Conservation (phyloP, 1,284 basidiomycete species). For the Athelia psychrophila region DNA sequence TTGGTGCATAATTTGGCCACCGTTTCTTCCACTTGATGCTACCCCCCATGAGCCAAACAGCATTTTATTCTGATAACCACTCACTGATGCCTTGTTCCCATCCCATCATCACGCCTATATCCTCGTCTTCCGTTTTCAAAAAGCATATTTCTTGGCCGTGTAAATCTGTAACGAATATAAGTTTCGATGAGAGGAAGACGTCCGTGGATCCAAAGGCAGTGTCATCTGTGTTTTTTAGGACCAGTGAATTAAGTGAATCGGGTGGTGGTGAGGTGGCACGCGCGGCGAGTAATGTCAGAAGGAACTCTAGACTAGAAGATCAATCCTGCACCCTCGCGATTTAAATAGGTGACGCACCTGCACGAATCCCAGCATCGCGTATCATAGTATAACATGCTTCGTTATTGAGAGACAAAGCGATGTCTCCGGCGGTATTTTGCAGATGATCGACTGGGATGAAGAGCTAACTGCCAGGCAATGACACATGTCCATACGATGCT, state of each 20-base stretch:
- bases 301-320: constrained; percentile 48
- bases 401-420: constrained; percentile 85
- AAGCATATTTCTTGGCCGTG: constrained; percentile 82
- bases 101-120: constrained; percentile 94
- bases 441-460: constrained; percentile 62
- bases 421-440: constrained; percentile 83
- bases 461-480: neutral
- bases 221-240: constrained; percentile 53
- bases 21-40: constrained; percentile 61
- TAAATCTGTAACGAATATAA: constrained; percentile 72
- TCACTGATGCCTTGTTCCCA: constrained; percentile 85
- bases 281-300: constrained; percentile 59
- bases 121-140: constrained; percentile 66
- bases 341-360: constrained; percentile 46
- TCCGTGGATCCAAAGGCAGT: constrained; percentile 76
- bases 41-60: constrained; percentile 13
- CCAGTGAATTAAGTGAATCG: constrained; percentile 41
- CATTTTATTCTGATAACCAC: constrained; percentile 13
- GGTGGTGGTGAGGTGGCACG: constrained; percentile 24
- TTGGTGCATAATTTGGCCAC: constrained; percentile 56
- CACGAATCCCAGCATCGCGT: constrained; percentile 83
- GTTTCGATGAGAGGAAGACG: constrained; percentile 69
- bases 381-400: constrained; percentile 70
- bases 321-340: neutral
- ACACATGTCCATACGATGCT: constrained; percentile 5